Evolutionary conservation across 139 green algal species (phyloP), one percentile per base, ranked within the genome.

Genomic region (Yamagishiella unicocca): DNA sequence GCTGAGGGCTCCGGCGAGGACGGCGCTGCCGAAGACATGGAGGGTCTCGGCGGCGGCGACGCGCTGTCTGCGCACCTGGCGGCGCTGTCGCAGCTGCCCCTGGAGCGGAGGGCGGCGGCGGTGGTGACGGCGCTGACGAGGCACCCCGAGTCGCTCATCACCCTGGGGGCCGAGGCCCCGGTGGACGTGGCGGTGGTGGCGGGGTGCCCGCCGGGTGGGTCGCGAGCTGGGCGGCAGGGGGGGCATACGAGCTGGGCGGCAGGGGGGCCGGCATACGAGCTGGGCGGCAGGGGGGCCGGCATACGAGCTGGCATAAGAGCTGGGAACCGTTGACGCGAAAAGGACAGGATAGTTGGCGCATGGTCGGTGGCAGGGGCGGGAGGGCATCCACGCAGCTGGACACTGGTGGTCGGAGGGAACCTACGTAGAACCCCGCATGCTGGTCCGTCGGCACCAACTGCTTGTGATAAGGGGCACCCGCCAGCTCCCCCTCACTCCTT

Each of bases 111-210:
- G 24, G 79, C 35, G 4, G 78, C 58, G 58, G 79, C 61, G 2
- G 40, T 62, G 61, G 40, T 35, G 61, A n/a, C n/a, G n/a, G n/a
- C 29, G 40, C 37, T 84, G 37, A 5, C 19, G 19, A 17, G 19
- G 10, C 29, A n/a, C 22, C 61, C 61, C n/a, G 29, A 27, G 40
- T 6, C 4, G 61, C 38, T 76, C 10, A 6, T 75, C 21, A 46
- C 33, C 38, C n/a, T 85, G 79, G 79, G 61, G 19, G 33, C 42
- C 35, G 79, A 85, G 58, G 40, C 79, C 31, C 61, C 79, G 5
- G 79, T 85, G 61, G 79, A 85, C 45, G 79, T 85, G 79, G 79
- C 79, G 62, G 79, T 85, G 79, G 79, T 85, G 79, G 79, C 61
- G 61, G 79, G 79, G 14, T 85, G 79, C 61, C 61, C 42, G 43